Percentiles rank a stretch among this genome's conserved stretches.
phyloP scores from a whole-genome alignment of 768 basidiomycete species.

The Royoungia palumana region DNA sequence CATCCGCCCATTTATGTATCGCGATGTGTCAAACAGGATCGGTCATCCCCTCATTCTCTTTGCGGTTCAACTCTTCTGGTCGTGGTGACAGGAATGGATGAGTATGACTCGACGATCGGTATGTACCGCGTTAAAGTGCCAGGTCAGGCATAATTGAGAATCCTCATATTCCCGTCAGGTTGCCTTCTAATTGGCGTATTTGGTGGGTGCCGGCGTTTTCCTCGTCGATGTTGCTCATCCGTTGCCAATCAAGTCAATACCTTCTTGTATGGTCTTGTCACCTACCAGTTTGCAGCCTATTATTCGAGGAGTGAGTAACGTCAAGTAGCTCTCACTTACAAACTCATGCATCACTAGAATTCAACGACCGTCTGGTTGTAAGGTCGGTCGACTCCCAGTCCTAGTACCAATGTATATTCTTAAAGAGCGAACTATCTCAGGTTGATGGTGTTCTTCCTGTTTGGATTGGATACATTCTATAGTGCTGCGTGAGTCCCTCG shows the following conservation, averaged over 20 bases:
- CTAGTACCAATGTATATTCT: neutral
- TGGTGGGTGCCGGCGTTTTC: slow-evolving; percentile 9
- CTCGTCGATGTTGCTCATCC: neutral
- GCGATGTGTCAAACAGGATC: too few species aligned
- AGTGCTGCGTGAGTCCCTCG: slow-evolving; percentile 11
- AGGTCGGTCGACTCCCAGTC: neutral
- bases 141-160: too few species aligned
- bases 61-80: too few species aligned
- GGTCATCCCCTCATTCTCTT: too few species aligned
- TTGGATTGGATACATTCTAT: slow-evolving; percentile 19
- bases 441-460: slow-evolving; percentile 15
- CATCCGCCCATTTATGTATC: too few species aligned
- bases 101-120: too few species aligned
- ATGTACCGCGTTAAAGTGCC: too few species aligned
- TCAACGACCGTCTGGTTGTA: slow-evolving; percentile 9
- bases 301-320: slow-evolving; percentile 20
- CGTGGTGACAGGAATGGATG: too few species aligned
- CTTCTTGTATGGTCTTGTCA: slow-evolving; percentile 40
- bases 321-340: neutral
- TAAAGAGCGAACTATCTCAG: neutral
- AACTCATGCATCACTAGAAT: slow-evolving; percentile 2
- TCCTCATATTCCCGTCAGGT: too few species aligned
- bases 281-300: slow-evolving; percentile 41
- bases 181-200: slow-evolving; percentile 19
- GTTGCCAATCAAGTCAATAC: slow-evolving; percentile 21